Percentiles rank a stretch among this genome's conserved stretches.
These are phyloP conservation scores for Phytophthora ramorum DNA, from an alignment of 352 stramenopile genomes.

Conservation along the genomic window DNA sequence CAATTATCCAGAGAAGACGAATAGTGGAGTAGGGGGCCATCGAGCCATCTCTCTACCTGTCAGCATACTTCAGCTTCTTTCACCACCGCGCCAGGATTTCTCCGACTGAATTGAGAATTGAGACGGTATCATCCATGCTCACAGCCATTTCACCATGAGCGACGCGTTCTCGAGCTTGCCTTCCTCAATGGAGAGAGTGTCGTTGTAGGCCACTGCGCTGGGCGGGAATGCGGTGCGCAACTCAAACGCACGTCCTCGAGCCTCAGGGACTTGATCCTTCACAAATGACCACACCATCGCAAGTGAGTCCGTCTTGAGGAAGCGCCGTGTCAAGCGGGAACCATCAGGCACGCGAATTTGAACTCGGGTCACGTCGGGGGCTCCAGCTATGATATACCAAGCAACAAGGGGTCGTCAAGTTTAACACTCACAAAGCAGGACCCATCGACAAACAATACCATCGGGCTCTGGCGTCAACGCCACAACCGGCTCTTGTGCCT, in stretches of 20 bases:
- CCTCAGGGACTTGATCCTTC: conserved; percentile 77
- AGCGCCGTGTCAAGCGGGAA: conserved; percentile 69
- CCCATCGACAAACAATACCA: conserved; percentile 35
- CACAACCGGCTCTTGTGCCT: conserved; percentile 48
- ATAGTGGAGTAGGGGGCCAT: background rate
- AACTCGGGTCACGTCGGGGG: conserved; percentile 63
- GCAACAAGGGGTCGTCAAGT: conserved; percentile 2
- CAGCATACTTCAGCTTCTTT: background rate
- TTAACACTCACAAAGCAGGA: conserved; percentile 9
- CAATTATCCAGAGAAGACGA: no score
- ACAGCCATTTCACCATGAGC: conserved; percentile 82
- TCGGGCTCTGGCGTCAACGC: conserved; percentile 59
- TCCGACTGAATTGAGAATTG: background rate
- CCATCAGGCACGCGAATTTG: conserved; percentile 78
- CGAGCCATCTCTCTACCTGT: background rate
- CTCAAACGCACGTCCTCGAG: conserved; percentile 71
- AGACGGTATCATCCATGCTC: conserved; percentile 7
- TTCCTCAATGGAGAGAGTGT: conserved; percentile 64
- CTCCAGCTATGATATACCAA: conserved; percentile 41
- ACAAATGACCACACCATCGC: conserved; percentile 76
- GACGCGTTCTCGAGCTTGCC: conserved; percentile 79
- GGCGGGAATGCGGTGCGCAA: conserved; percentile 76
- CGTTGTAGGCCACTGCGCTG: conserved; percentile 54
- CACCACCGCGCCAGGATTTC: background rate
- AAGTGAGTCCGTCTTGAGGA: conserved; percentile 74